A percentile compares a stretch with the other conserved stretches of the same genome.
phyloP scores from a whole-genome alignment of 768 basidiomycete species.

The Tulasnella sp. region DNA sequence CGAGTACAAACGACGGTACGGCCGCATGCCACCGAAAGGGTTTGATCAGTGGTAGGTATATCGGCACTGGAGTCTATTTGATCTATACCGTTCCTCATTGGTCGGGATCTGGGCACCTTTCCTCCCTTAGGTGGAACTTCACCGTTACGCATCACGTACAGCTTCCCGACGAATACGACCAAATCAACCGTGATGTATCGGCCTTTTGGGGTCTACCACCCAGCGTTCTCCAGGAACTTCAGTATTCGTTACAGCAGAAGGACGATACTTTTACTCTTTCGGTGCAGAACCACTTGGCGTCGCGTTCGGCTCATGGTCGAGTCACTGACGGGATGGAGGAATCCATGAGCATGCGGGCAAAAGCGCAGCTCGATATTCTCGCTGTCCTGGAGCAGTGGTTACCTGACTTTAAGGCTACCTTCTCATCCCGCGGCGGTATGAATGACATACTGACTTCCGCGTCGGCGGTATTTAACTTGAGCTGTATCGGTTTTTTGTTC shows the following conservation, averaged over 20 bases:
- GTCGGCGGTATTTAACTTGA: no score
- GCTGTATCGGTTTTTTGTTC: no score
- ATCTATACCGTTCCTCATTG: neutral
- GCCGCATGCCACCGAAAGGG: constrained; percentile 32
- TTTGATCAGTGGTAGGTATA: constrained; percentile 35
- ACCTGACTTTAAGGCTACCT: constrained; percentile 38
- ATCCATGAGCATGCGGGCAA: neutral
- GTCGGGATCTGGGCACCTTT: neutral
- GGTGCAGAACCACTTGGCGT: neutral
- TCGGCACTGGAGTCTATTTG: neutral
- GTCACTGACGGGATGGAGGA: neutral
- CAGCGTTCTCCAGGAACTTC: neutral
- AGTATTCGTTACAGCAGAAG: neutral
- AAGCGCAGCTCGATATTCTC: constrained; percentile 31
- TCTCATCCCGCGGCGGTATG: constrained; percentile 26
- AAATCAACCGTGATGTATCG: constrained; percentile 35
- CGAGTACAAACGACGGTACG: constrained; percentile 32
- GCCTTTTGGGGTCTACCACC: constrained; percentile 38
- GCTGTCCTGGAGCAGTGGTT: constrained; percentile 33
- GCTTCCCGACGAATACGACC: constrained; percentile 46
- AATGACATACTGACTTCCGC: no score
- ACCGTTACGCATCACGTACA: constrained; percentile 37
- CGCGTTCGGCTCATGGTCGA: neutral
- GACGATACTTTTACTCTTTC: neutral
- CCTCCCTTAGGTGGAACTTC: constrained; percentile 35